Conservation (phyloP, 2,329 filamentous ascomycete species). For the Xylariaceae sp. region DNA sequence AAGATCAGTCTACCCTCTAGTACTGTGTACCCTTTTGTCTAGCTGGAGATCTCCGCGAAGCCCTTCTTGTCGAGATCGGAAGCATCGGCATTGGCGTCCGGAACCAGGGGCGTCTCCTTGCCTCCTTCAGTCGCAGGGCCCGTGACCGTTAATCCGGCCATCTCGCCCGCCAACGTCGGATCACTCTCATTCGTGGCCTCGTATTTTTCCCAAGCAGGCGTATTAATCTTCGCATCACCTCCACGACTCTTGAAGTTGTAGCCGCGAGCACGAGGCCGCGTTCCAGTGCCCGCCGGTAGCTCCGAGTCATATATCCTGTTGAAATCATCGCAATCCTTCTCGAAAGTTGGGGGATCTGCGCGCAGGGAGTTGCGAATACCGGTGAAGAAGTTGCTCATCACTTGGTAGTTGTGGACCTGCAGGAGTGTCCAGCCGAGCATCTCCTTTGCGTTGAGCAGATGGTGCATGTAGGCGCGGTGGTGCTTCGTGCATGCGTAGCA, state of each 20-base stretch:
- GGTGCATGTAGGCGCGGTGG: conserved; percentile 80
- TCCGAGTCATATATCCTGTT: conserved; percentile 57
- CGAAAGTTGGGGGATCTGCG: conserved; percentile 56
- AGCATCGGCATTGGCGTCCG: conserved; percentile 41
- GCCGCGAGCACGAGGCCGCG: conserved; percentile 72
- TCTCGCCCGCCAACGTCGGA: conserved; percentile 41
- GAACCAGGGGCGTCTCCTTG: conserved; percentile 45
- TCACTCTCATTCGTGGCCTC: conserved; percentile 25
- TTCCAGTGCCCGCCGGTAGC: conserved; percentile 68
- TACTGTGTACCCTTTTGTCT: neutral
- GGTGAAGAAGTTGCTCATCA: conserved; percentile 67
- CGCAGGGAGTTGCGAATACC: conserved; percentile 61
- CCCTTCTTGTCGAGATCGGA: conserved; percentile 51
- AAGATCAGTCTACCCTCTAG: neutral
- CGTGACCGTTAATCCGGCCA: conserved; percentile 36
- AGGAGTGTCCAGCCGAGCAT: conserved; percentile 95
- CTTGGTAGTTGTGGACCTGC: conserved; percentile 83
- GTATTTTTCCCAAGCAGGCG: conserved; percentile 59
- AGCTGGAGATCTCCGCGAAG: conserved; percentile 45
- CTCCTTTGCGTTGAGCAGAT: conserved; percentile 83
- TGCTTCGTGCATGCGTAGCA: conserved; percentile 84
- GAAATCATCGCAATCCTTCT: conserved; percentile 43
- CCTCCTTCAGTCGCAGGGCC: conserved; percentile 34
- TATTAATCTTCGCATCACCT: conserved; percentile 61
- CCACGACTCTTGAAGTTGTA: conserved; percentile 74